Evolutionary conservation across 108 stramenopile genomes (phyloP), one percentile per base, ranked within the genome.

Genomic region (Cylindrotheca fusiformis): DNA sequence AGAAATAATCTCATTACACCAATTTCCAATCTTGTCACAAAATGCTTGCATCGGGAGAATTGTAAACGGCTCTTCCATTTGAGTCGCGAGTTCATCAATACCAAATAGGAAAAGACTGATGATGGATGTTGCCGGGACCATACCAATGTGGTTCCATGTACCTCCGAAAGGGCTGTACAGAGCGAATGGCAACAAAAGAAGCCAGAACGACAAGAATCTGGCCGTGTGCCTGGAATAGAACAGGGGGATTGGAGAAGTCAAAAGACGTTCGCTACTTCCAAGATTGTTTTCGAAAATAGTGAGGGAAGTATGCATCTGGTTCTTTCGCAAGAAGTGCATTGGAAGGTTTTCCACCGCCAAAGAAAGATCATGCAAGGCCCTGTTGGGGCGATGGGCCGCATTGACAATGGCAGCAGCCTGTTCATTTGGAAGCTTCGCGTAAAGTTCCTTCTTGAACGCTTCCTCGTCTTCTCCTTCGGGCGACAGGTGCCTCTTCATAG

Each of bases 51-150:
- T 74, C 21, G 88, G 88, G 4, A 88, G 62, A 30, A 88, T 77
- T 18, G 81, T 85, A 53, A 88, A 88, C 18, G 87, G 87, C 36
- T 88, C 87, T 69, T 88, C 87, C 36, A 88, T n/a, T n/a, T n/a
- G n/a, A n/a, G n/a, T n/a, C n/a, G n/a, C n/a, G n/a, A n/a, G n/a
- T n/a, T n/a, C n/a, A 48, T 87, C 86, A 49, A 87, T 87, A 63
- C 86, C 86, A 52, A 87, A 84, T 26, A 87, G 51, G 41, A 81
- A 78, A 2, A 73, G 45, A 20, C 78, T 74, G 36, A 81, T 46
- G 30, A 82, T 32, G 4, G 74, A 72, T 4, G 72, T 81, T 21
- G 80, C 63, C 27, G 86, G 86, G 52, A 87, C 83, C 58, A 74
- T 68, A 36, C 41, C 67, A 21, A 77, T 21, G 49, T 87, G 86